Evolutionary conservation across 169 alveolate genomes (phyloP), one percentile per base, ranked within the genome.

Genomic region (Plasmodium ovale): DNA sequence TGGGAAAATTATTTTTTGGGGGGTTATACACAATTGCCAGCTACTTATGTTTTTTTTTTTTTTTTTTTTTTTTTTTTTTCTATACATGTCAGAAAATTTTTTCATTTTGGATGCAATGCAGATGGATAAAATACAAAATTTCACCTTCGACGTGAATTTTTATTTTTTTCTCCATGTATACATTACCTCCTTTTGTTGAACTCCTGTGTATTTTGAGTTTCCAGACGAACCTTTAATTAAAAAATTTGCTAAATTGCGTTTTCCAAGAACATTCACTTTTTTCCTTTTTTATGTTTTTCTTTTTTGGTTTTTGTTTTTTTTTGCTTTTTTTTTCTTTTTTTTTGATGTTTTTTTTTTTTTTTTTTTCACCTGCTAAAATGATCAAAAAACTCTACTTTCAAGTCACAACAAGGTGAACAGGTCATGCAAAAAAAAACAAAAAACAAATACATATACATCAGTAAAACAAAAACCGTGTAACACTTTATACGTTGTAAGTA

Each of bases 301-400:
- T 69, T 69, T 19, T 64, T 5, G 6, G 12, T 7, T 59, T 10
- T 21, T 2, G 21, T 14, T 12, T 14, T 9, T 29, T 25, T 25
- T 49, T 19, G 42, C 10, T 27, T 39, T 44, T 69, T 69, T 31
- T 69, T 31, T 56, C 49, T 19, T 44, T 44, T n/a, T 68, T 35
- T 68, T 68, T 68, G 9, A 2, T 35, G 23, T 53, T 14, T 27
- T 37, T 14, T 71, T 51, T 71, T 21, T 56, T 31, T n/a, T 16
- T 42, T 73, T 73, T 73, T 74, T 58, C 23, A 39, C 54, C 56
- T 25, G 56, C 54, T 47, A 37, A 72, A 72, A 33, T 72, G 44
- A 59, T 72, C 33, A 54, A 33, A 56, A 21, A 60, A 54, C 51
- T 53, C 58, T 14, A 37, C 25, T 39, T 33, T 72, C 54, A 59